Evolutionary conservation across 176 grass and related monocot genomes (phyloP).

Genomic region (Avena insularis): DNA sequence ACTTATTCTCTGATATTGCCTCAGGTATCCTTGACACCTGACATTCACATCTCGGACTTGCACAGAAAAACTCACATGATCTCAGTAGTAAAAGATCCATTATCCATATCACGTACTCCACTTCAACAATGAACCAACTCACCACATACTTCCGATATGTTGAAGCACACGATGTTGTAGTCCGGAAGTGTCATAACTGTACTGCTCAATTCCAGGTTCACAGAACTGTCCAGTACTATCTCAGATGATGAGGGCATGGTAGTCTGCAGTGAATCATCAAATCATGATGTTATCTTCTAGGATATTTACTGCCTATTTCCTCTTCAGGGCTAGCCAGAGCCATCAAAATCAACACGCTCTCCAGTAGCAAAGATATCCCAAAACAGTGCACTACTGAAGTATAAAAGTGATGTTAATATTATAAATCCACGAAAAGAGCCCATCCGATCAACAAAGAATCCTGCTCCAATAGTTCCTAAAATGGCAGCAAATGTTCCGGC

Average conservation of each 20-base stretch:
- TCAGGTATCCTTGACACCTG: conserved; percentile 23
- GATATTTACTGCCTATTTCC: neutral
- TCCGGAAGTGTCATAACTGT: neutral
- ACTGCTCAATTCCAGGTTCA: neutral
- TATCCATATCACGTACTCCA: conserved; percentile 1
- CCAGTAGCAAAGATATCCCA: conserved; percentile 96
- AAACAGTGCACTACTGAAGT: conserved; percentile 84
- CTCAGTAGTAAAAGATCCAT: conserved; percentile 2
- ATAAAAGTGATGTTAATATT: conserved; percentile 77
- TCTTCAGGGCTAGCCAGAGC: conserved; percentile 34
- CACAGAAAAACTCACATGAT: neutral
- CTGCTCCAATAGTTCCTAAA: conserved; percentile 92
- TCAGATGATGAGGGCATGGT: neutral
- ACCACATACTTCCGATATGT: neutral
- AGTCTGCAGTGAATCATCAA: conserved; percentile 31
- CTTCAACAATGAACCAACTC: conserved; percentile 17
- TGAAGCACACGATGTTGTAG: conserved; percentile 1
- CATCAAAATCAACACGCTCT: conserved; percentile 81
- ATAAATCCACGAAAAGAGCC: conserved; percentile 95
- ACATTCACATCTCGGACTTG: conserved; percentile 10
- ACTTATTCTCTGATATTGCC: conserved; percentile 29
- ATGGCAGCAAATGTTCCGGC: conserved; percentile 93
- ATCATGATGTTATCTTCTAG: conserved; percentile 36
- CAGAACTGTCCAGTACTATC: neutral
- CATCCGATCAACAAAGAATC: conserved; percentile 94